Evolutionary conservation across 768 basidiomycete species (phyloP).

Genomic region (Obba rivulosa): DNA sequence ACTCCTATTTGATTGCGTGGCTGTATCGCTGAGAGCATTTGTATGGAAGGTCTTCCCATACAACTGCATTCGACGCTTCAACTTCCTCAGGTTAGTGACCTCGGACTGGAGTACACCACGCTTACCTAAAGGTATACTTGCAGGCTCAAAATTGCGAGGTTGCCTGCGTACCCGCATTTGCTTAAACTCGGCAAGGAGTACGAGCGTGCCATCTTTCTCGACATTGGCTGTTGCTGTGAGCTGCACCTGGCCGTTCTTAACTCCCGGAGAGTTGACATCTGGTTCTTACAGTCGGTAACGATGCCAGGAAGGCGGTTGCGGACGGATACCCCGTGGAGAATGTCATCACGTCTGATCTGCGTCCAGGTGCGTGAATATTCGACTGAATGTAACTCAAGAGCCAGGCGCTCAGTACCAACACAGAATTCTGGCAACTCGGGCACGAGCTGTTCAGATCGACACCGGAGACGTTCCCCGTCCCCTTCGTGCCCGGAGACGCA

Average conservation of each 20-base stretch:
- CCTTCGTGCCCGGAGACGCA: slow-evolving; percentile 51
- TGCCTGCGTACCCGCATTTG: slow-evolving; percentile 14
- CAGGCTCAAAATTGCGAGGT: slow-evolving; percentile 13
- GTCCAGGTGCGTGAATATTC: slow-evolving; percentile 20
- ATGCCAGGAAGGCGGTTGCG: slow-evolving; percentile 31
- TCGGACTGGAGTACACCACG: background rate
- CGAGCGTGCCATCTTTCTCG: slow-evolving; percentile 31
- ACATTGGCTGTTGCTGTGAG: slow-evolving; percentile 38
- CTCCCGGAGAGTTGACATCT: background rate
- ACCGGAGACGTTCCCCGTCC: slow-evolving; percentile 44
- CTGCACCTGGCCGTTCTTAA: background rate
- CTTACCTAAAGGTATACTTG: background rate
- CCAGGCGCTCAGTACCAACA: background rate
- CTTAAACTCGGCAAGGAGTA: slow-evolving; percentile 31
- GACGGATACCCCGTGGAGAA: slow-evolving; percentile 38
- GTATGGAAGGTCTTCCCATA: slow-evolving; percentile 13
- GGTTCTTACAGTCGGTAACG: slow-evolving; percentile 29
- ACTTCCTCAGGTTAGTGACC: slow-evolving; percentile 14
- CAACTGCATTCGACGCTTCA: slow-evolving; percentile 15
- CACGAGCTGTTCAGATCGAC: slow-evolving; percentile 55
- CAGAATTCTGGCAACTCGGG: slow-evolving; percentile 59
- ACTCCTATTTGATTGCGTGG: background rate
- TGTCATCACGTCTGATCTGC: slow-evolving; percentile 30
- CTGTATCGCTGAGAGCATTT: background rate
- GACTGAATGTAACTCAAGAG: background rate